These are phyloP conservation scores for Rhizoclosmatium globosum DNA, from an alignment of 192 early-diverging fungal genomes.

Conservation along the genomic window DNA sequence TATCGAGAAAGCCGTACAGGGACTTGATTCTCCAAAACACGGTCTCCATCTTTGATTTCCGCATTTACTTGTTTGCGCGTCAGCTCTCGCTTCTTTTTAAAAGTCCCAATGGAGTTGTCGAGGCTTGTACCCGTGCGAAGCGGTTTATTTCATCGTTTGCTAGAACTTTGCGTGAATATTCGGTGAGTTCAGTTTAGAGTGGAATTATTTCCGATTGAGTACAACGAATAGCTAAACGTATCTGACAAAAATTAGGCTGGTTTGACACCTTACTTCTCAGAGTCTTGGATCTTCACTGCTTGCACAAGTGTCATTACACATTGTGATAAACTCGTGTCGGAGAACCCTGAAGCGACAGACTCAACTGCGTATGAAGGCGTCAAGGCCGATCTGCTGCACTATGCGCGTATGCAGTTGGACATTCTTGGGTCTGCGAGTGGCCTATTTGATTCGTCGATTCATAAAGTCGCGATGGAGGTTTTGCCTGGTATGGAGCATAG, in stretches of 20 bases:
- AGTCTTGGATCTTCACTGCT: constrained; percentile 84
- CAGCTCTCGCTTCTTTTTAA: constrained; percentile 83
- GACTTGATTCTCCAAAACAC: constrained; percentile 89
- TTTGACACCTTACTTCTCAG: constrained; percentile 66
- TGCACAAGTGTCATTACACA: constrained; percentile 80
- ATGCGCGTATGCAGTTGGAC: constrained; percentile 81
- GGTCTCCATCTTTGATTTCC: constrained; percentile 95
- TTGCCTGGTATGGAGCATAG: neutral
- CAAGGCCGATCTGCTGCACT: constrained; percentile 78
- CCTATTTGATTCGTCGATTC: constrained; percentile 57
- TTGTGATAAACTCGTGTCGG: constrained; percentile 71
- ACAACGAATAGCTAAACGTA: neutral
- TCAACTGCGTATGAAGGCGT: constrained; percentile 71
- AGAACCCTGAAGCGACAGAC: constrained; percentile 42
- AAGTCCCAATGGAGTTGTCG: constrained; percentile 58
- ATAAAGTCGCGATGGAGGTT: constrained; percentile 23
- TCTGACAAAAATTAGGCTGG: too few species aligned
- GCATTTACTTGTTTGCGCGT: constrained; percentile 94
- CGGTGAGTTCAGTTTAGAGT: constrained; percentile 53
- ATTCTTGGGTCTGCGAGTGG: constrained; percentile 70
- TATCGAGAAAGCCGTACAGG: constrained; percentile 82
- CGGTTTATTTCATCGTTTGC: constrained; percentile 79
- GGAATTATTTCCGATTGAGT: neutral
- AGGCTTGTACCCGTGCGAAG: constrained; percentile 75
- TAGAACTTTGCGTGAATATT: constrained; percentile 74